These are phyloP conservation scores for Paratinospora sagittata DNA, from an alignment of 164 flowering plant genomes.

Conservation along the genomic window DNA sequence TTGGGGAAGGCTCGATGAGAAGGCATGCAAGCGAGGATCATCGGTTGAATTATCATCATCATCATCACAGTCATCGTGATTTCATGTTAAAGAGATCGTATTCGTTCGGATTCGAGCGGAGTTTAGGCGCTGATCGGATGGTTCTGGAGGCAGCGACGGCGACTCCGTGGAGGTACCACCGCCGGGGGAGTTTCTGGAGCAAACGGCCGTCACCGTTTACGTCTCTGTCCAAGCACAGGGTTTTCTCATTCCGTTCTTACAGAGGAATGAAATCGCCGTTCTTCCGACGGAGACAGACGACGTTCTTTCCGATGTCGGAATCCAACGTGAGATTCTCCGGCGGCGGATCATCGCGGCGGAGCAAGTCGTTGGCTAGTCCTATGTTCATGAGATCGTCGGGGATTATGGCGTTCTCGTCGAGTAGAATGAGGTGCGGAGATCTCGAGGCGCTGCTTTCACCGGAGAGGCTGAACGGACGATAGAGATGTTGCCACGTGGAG, in stretches of 20 bases:
- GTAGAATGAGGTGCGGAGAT: conserved; percentile 87
- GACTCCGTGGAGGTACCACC: conserved; percentile 76
- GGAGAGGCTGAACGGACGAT: conserved; percentile 53
- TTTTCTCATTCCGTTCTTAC: conserved; percentile 73
- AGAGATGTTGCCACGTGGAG: conserved; percentile 9
- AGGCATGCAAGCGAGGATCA: conserved; percentile 27
- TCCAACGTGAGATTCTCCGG: conserved; percentile 40
- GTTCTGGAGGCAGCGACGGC: conserved; percentile 58
- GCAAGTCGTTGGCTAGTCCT: conserved; percentile 74
- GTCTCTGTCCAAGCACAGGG: conserved; percentile 50
- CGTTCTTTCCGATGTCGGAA: conserved; percentile 75
- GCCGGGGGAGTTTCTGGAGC: conserved; percentile 53
- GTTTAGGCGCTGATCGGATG: conserved; percentile 52
- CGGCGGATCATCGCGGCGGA: conserved; percentile 61
- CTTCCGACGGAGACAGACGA: conserved; percentile 46
- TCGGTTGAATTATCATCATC: conserved; percentile 14
- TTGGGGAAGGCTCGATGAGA: conserved; percentile 33
- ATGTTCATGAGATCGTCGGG: conserved; percentile 51
- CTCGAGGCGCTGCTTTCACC: conserved; percentile 94
- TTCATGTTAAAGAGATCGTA: conserved; percentile 77
- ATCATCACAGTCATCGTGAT: conserved; percentile 27
- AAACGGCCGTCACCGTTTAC: conserved; percentile 76
- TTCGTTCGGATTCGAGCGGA: conserved; percentile 86
- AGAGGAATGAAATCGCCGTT: conserved; percentile 71
- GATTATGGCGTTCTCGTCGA: conserved; percentile 46